Conservation (phyloP, 257 asterid genomes). For the Perilla frutescens region DNA sequence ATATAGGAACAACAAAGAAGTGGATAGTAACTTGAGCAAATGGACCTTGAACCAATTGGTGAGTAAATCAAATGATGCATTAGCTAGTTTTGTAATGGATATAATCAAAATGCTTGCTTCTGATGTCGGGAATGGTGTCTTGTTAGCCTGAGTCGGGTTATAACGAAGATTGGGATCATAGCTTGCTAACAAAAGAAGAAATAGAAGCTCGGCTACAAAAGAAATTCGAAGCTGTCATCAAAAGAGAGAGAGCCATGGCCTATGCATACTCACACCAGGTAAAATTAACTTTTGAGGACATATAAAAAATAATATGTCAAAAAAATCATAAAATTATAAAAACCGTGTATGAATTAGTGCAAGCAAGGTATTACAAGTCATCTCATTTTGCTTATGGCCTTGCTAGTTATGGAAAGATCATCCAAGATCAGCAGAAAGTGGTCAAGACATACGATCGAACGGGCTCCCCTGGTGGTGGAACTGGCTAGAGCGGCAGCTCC, state of each 20-base stretch:
- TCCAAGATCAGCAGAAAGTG: slow-evolving; percentile 51
- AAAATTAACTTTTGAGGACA: background rate
- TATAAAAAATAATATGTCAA: background rate
- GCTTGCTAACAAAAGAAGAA: slow-evolving; percentile 83
- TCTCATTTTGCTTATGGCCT: background rate
- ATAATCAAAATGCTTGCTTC: background rate
- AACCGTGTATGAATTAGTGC: background rate
- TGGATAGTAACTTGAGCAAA: slow-evolving; percentile 68
- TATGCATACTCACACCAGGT: slow-evolving; percentile 97
- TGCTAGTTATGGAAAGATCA: slow-evolving; percentile 69
- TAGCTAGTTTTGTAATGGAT: background rate
- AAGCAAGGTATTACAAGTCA: no score
- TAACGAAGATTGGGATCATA: slow-evolving; percentile 82
- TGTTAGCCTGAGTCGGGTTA: slow-evolving; percentile 63
- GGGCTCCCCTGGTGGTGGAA: slow-evolving; percentile 97
- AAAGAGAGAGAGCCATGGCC: slow-evolving; percentile 94
- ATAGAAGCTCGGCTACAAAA: slow-evolving; percentile 64
- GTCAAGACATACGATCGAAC: slow-evolving; percentile 54
- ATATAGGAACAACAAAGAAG: slow-evolving; percentile 54
- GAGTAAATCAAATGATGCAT: background rate
- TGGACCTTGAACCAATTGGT: slow-evolving; percentile 67
- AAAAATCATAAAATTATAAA: background rate
- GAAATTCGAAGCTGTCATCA: slow-evolving; percentile 84
- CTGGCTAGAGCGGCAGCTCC: slow-evolving; percentile 80
- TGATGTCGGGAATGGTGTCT: background rate